A percentile compares a stretch with the other conserved stretches of the same genome.
Evolutionary conservation across 495 filamentous ascomycete genomes (phyloP).

Genomic region (Penicillium macrosclerotiorum): DNA sequence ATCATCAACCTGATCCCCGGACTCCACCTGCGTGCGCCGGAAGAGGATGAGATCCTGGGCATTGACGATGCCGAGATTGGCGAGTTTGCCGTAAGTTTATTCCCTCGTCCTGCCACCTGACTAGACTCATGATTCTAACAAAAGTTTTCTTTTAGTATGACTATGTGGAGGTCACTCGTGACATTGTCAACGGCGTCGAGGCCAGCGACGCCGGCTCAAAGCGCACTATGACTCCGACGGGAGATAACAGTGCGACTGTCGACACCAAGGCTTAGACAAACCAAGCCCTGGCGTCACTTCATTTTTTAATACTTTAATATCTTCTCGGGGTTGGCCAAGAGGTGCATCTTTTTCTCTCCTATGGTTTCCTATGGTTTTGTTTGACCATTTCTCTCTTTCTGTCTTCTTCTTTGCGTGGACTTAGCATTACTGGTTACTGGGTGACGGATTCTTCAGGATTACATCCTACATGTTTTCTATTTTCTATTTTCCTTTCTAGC

Average conservation of each 20-base stretch:
- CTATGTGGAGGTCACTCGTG: conserved; percentile 89
- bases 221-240: conserved; percentile 31
- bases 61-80: conserved; percentile 96
- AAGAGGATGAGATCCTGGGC: conserved; percentile 86
- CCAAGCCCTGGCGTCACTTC: not conserved
- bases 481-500: conserved; percentile 5
- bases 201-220: conserved; percentile 31
- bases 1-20: conserved; percentile 85
- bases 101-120: no score
- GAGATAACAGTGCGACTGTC: conserved; percentile 12
- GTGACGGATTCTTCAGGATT: not conserved
- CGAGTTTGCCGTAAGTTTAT: conserved; percentile 75
- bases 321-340: not conserved
- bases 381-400: not conserved
- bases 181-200: conserved; percentile 67
- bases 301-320: conserved; percentile 15
- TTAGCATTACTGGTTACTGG: not conserved
- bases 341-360: no score
- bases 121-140: not conserved
- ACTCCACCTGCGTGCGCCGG: conserved; percentile 71
- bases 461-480: not conserved
- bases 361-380: no score
- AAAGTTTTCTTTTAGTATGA: no score
- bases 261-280: conserved; percentile 33
- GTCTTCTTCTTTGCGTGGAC: conserved; percentile 1